Percentiles rank a stretch among this genome's conserved stretches.
phyloP scores from a whole-genome alignment of 192 early-diverging fungal genomes.

The Podila epicladia region DNA sequence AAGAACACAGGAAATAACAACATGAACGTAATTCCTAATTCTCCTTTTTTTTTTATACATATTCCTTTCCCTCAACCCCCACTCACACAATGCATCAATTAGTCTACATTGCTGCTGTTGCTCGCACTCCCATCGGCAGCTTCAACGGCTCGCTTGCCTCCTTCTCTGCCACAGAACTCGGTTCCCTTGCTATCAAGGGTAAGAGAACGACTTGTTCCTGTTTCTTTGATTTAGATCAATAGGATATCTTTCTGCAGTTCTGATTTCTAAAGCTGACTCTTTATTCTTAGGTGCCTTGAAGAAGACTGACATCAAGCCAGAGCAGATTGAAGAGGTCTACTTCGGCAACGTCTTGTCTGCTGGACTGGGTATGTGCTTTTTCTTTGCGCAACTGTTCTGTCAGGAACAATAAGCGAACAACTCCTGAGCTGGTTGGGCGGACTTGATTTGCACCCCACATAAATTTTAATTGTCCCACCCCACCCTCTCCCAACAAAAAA shows the following conservation, averaged over 20 bases:
- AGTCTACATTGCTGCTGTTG: constrained; percentile 93
- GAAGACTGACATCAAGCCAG: constrained; percentile 64
- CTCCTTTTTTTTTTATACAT: background rate
- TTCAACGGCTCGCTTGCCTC: constrained; percentile 91
- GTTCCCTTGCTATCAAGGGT: constrained; percentile 89
- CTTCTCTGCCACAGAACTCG: constrained; percentile 85
- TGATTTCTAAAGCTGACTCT: background rate
- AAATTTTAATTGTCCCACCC: too few relatives aligned
- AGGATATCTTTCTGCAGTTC: too few relatives aligned
- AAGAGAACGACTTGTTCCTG: background rate
- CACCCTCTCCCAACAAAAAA: too few relatives aligned
- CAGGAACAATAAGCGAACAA: too few relatives aligned
- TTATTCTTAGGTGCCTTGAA: constrained; percentile 55
- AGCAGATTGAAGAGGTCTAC: constrained; percentile 77
- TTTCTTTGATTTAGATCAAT: too few relatives aligned
- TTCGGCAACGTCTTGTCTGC: constrained; percentile 85
- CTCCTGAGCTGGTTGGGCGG: too few relatives aligned
- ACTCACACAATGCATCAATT: constrained; percentile 19
- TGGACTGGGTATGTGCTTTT: constrained; percentile 59
- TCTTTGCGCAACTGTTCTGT: background rate
- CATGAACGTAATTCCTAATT: background rate
- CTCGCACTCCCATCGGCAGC: constrained; percentile 91
- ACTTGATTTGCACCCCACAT: too few relatives aligned
- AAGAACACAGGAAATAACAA: background rate
- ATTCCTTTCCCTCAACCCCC: background rate